Conservation (phyloP, 352 stramenopile species). For the Pythium brachiatum region DNA sequence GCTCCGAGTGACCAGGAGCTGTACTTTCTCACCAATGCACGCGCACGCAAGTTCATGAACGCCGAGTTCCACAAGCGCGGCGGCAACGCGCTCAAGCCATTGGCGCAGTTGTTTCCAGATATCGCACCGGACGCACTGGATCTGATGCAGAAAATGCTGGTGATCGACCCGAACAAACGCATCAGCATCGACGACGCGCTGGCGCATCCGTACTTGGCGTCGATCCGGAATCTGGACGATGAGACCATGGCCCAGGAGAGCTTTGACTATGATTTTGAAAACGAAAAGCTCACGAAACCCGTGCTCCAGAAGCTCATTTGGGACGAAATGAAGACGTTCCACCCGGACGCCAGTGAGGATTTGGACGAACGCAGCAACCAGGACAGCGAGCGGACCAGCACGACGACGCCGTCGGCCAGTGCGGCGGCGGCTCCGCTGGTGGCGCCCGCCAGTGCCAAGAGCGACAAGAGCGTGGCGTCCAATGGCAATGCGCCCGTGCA, state of each 20-base stretch:
- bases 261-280: slow-evolving; percentile 89
- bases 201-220: slow-evolving; percentile 83
- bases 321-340: slow-evolving; percentile 81
- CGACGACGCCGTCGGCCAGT: slow-evolving; percentile 6
- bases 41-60: slow-evolving; percentile 84
- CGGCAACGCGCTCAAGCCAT: slow-evolving; percentile 54
- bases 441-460: slow-evolving; percentile 17
- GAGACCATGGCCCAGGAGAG: slow-evolving; percentile 73
- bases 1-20: slow-evolving; percentile 93
- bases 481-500: slow-evolving; percentile 18
- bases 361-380: slow-evolving; percentile 23
- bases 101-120: slow-evolving; percentile 74
- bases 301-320: slow-evolving; percentile 83
- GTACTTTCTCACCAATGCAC: slow-evolving; percentile 95
- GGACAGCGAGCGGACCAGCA: slow-evolving; percentile 4
- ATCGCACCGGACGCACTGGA: slow-evolving; percentile 69
- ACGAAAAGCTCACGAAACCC: slow-evolving; percentile 81
- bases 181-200: slow-evolving; percentile 92
- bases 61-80: slow-evolving; percentile 75
- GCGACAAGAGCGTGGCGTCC: slow-evolving; percentile 14
- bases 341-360: slow-evolving; percentile 55
- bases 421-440: not conserved
- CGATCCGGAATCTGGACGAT: slow-evolving; percentile 87
- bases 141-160: slow-evolving; percentile 90
- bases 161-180: slow-evolving; percentile 90